Evolutionary conservation across 1,139 yeast genomes (phyloP), one percentile per base, ranked within the genome.

Genomic region (Saccharomyces hybrid): DNA sequence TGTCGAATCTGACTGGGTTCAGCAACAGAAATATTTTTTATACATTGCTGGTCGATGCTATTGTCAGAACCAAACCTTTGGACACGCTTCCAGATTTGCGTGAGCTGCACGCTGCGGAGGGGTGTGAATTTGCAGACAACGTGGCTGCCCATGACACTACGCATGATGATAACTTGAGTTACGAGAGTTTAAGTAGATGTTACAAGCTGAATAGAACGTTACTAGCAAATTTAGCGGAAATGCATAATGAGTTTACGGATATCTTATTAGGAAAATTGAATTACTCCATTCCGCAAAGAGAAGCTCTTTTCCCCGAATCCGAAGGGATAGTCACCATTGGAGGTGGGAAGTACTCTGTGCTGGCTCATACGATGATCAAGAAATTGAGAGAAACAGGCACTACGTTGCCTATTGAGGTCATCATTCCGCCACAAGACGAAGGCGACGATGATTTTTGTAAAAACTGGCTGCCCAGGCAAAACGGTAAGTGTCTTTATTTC

Each of bases 311-410:
- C 26, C n/a, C 44, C n/a, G 44, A 16, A 9, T 38, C 44, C 19
- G 62, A 76, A 57, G 87, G 88, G 46, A 80, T 81, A 49, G 84
- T 82, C 3, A 79, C 80, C 61, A 77, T 83, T 53, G 88, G 86
- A 34, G 88, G 87, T 57, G 86, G 80, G 38, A 74, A 75, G 57
- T 82, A 77, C 65, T 75, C 82, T 59, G 81, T 83, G 67, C 73
- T 82, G 52, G 79, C 82, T 5, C 67, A 81, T 27, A 67, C 80
- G 6, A 78, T 83, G n/a, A 76, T 83, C 50, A 77, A 78, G 64
- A 74, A 80, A 44, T 68, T 82, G 53, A 73, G 88, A 64, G 73
- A 75, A 51, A 64, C 75, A 5, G 85, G 85, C 2, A 78, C 84
- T 2, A 73, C 73, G 42, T 66, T 82, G 53, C 88, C 88, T 0